These are phyloP conservation scores for Sequoia sempervirens DNA, from an alignment of 75 land plant genomes.

Conservation along the genomic window DNA sequence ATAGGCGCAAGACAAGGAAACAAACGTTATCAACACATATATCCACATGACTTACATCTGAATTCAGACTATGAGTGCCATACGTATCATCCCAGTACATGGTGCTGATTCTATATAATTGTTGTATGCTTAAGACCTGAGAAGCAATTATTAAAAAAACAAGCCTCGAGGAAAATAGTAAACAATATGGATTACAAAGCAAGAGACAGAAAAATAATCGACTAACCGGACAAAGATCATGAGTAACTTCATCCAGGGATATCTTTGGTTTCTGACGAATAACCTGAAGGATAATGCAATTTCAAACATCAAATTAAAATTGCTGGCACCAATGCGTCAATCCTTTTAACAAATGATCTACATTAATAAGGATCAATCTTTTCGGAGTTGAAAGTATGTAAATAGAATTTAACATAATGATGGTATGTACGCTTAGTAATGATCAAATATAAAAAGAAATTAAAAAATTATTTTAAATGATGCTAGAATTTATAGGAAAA, in stretches of 20 bases:
- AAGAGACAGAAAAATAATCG: not conserved
- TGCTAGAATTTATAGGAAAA: not conserved
- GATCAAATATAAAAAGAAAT: not conserved
- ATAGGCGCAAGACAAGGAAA: not conserved
- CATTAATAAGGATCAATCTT: not conserved
- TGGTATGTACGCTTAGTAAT: not conserved
- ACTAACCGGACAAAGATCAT: slow-evolving; percentile 88
- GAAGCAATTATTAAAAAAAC: not conserved
- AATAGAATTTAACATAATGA: not conserved
- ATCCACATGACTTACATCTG: slow-evolving; percentile 53
- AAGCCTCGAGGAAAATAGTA: not conserved
- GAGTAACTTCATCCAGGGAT: slow-evolving; percentile 85
- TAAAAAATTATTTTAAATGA: not conserved
- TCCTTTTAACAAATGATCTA: not conserved
- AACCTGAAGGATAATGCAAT: slow-evolving; percentile 34
- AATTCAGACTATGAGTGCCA: slow-evolving; percentile 87
- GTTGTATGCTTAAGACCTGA: slow-evolving; percentile 86
- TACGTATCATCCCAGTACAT: slow-evolving; percentile 97
- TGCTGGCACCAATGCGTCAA: not conserved
- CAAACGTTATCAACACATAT: not conserved
- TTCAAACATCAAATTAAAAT: not conserved
- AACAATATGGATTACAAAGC: not conserved
- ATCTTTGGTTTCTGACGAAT: slow-evolving; percentile 94
- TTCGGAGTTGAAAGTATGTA: not conserved
- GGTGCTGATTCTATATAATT: slow-evolving; percentile 92